Percentiles rank a stretch among this genome's conserved stretches.
These are phyloP conservation scores for Amaranthus tricolor DNA, from an alignment of 179 eudicot species.

Conservation along the genomic window DNA sequence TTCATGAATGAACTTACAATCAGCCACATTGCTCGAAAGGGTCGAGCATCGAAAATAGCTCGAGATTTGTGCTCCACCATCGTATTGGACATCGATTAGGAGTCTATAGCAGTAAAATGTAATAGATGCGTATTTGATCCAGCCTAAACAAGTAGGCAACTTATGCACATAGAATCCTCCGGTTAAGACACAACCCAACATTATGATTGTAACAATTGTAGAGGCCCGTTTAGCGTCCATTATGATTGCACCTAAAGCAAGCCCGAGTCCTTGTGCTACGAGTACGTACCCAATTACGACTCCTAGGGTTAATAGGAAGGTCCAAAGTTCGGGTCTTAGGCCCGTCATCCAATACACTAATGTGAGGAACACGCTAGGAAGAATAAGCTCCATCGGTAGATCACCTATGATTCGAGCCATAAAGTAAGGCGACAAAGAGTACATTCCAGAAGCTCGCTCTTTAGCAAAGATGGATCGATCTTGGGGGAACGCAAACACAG, in stretches of 20 bases:
- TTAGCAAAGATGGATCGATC: constrained; percentile 77
- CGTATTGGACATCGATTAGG: constrained; percentile 70
- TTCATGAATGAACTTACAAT: constrained; percentile 68
- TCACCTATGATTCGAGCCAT: constrained; percentile 78
- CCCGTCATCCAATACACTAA: constrained; percentile 83
- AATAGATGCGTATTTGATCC: constrained; percentile 71
- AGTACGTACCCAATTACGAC: constrained; percentile 69
- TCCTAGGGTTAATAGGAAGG: constrained; percentile 49
- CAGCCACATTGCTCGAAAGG: constrained; percentile 24
- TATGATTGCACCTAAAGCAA: constrained; percentile 78
- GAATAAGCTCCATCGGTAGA: constrained; percentile 87
- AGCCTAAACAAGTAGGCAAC: constrained; percentile 60
- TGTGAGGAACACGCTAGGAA: constrained; percentile 61
- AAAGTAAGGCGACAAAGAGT: constrained; percentile 81
- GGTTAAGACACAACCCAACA: constrained; percentile 82
- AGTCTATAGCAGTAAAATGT: constrained; percentile 70
- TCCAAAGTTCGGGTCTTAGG: constrained; percentile 48
- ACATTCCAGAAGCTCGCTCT: constrained; percentile 90
- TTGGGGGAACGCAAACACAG: constrained; percentile 91
- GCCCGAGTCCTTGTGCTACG: constrained; percentile 87
- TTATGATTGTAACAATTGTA: constrained; percentile 73
- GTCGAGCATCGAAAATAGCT: constrained; percentile 46
- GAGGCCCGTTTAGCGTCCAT: constrained; percentile 98
- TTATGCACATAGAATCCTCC: constrained; percentile 93
- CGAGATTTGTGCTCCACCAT: constrained; percentile 49